Evolutionary conservation across 31 red algal species (phyloP), one percentile per base, ranked within the genome.

Genomic region (Porphyra umbilicalis): DNA sequence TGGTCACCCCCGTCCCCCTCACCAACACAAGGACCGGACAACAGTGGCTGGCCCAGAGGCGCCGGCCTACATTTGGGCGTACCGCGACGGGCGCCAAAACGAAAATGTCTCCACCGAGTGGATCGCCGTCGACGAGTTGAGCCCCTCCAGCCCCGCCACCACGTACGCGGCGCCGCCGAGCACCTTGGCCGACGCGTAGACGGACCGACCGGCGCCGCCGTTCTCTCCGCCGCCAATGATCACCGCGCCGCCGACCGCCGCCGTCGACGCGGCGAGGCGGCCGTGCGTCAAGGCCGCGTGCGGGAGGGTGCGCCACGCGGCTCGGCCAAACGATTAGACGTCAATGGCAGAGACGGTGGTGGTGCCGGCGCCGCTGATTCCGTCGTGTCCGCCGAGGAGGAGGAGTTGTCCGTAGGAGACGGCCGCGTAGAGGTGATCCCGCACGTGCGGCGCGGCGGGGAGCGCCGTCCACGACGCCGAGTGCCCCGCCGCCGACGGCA

Each of bases 401-500:
- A 81, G 78, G 9, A 92, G 81, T 81, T 92, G 87, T 32, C 82
- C 85, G 68, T 87, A 82, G 1, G 84, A 76, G 35, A 92, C 38
- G 1, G 81, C 85, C 0, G 77, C 90, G 35, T 79, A 78, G 2
- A 83, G 78, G 35, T 92, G 90, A 36, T 92, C 90, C 14, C 90
- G 80, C 75, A 29, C 5, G 4, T 29, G 57, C 13, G 57, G 57
- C 2, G 30, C 25, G 0, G 57, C 4, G 25, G 57, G 25, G 2
- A 29, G 57, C 18, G 57, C 57, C 20, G 2, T 71, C 57, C 57
- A 71, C 20, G 0, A 25, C 20, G 57, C 57, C 0, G 57, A 4
- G 25, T 29, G 57, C 11, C 57, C 57, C 4, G 18, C 0, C 25
- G 57, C 8, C 6, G 57, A 71, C 57, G 57, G 57, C 57, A 71